Evolutionary conservation across 108 stramenopile genomes (phyloP).

Genomic region (Cyclotella kingstonii): DNA sequence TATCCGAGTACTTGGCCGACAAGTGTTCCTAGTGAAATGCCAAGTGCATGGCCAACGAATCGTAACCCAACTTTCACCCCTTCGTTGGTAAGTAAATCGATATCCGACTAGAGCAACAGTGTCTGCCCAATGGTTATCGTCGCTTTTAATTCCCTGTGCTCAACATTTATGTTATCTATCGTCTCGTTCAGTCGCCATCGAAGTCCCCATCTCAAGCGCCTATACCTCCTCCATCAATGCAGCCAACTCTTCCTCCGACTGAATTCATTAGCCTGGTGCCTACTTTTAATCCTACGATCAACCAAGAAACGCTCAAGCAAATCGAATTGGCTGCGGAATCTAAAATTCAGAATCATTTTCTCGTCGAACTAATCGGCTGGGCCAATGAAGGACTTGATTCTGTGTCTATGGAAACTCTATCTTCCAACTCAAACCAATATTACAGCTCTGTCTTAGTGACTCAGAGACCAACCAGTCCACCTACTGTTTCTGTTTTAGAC

Average conservation of each 20-base stretch:
- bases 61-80: conserved; percentile 1
- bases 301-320: background rate
- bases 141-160: background rate
- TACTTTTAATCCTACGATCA: background rate
- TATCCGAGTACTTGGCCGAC: background rate
- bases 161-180: background rate
- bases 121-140: background rate
- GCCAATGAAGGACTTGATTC: conserved; percentile 18
- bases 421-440: background rate
- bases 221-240: background rate
- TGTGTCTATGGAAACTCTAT: background rate
- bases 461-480: background rate
- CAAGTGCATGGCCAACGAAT: background rate
- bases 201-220: background rate
- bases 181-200: background rate
- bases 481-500: background rate
- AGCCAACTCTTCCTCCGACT: conserved; percentile 6
- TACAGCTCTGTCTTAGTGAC: background rate
- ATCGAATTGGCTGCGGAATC: background rate
- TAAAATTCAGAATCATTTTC: background rate
- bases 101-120: background rate
- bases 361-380: conserved; percentile 26
- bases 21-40: background rate
- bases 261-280: conserved; percentile 1
- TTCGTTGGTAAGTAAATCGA: conserved; percentile 4